Evolutionary conservation across 108 stramenopile genomes (phyloP), one percentile per base, ranked within the genome.

Genomic region (Schizochytrium sp.): DNA sequence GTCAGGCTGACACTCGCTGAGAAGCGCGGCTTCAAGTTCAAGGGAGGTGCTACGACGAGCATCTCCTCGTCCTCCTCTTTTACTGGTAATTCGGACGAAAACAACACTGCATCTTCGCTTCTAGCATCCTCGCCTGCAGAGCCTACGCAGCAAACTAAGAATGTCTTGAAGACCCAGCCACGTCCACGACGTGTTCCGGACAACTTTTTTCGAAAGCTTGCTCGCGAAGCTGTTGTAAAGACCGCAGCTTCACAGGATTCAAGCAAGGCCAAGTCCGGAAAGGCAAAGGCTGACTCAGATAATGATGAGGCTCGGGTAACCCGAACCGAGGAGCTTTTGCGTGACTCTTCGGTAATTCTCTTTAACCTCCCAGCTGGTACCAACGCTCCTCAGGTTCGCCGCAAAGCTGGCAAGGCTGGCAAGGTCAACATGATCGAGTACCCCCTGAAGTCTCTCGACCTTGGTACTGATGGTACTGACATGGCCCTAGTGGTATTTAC

Each of bases 341-440:
- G 76, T 10, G 76, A 83, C 76, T 83, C 50, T n/a, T 83, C 76
- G 76, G 47, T 50, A 53, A 55, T 83, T 49, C 53, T 83, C 53
- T 83, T 55, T 1, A 83, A 83, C 76, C 28, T 83, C n/a, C 76
- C 76, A 5, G 45, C 47, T n/a, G 76, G 76, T 13, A 28, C 76
- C 15, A 47, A 47, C 15, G 76, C 47, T 5, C 50, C 76, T 8
- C 76, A 83, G 50, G 50, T 83, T 13, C 47, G 76, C 15, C 47
- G 53, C 50, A 83, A 83, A 50, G 76, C 76, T 7, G 76, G 76
- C 45, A 83, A 83, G 76, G 28, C 76, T 28, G 76, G 76, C 76
- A 83, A 83, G 28, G 76, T 83, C 50, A 83, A 83, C 76, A 49
- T 83, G 47, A 53, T 83, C 50, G 50, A 83, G 76, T 55, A 55